Conservation (phyloP, 805 yeast genomes). For the Komagataella pastoris region DNA sequence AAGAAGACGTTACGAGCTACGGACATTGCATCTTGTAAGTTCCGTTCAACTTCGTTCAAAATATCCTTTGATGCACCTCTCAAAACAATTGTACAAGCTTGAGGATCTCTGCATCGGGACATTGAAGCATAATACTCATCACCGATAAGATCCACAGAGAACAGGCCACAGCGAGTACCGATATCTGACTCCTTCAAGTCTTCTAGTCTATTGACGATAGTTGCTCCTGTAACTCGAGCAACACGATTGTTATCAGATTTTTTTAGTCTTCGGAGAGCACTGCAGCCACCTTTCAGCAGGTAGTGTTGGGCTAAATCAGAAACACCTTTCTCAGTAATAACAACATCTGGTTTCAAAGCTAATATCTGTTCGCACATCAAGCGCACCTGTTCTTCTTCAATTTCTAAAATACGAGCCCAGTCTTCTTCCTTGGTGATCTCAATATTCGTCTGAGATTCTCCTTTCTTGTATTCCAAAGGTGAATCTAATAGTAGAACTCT, state of each 20-base stretch:
- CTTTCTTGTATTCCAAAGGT: conserved; percentile 96
- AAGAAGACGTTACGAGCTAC: conserved; percentile 91
- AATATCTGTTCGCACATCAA: conserved; percentile 74
- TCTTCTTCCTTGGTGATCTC: conserved; percentile 94
- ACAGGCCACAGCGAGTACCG: conserved; percentile 81
- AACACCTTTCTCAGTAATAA: conserved; percentile 96
- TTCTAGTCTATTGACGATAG: conserved; percentile 90
- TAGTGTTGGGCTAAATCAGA: conserved; percentile 96
- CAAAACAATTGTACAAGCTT: conserved; percentile 84
- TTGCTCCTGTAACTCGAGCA: conserved; percentile 95
- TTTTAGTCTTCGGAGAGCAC: conserved; percentile 87
- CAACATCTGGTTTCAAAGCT: conserved; percentile 82
- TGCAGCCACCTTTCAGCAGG: conserved; percentile 82
- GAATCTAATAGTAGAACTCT: conserved; percentile 83
- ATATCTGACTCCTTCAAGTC: conserved; percentile 85
- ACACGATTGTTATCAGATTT: conserved; percentile 94
- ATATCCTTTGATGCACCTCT: conserved; percentile 98
- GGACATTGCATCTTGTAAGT: conserved; percentile 96
- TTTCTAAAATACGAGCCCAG: conserved; percentile 89
- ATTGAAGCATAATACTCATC: conserved; percentile 92
- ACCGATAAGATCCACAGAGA: conserved; percentile 90
- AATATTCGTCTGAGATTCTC: conserved; percentile 96
- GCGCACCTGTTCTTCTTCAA: conserved; percentile 96
- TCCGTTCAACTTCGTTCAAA: conserved; percentile 90
- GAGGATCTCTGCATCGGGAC: conserved; percentile 70